Evolutionary conservation across 164 flowering plant species (phyloP), one percentile per base, ranked within the genome.

Genomic region (Brasenia schreberi): DNA sequence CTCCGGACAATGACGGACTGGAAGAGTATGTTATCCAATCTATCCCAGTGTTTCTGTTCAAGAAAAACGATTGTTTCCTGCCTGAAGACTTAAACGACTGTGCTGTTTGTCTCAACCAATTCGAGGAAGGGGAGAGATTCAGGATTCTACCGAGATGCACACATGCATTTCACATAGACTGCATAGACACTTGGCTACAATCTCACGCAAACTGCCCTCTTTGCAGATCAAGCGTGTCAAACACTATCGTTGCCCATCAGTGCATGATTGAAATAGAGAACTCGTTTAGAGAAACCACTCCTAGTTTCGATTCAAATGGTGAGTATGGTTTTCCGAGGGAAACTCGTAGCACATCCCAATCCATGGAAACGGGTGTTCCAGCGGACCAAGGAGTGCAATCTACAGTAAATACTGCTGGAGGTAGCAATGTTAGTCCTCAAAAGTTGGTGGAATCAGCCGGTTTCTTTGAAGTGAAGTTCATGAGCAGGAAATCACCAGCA

Each of bases 171-270:
- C 98, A 94, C 65, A 84, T 90, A 3, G 98, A 94, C 56, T 94
- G 98, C 73, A 87, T 94, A 43, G 98, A 94, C 63, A 80, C 86
- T 16, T 94, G 98, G 98, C 91, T 94, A 18, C 98, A 90, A 66
- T 86, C 64, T 80, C 87, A 86, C 67, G 84, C 86, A 1, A 90
- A 87, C 64, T 94, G 98, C 77, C 98, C 98, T 14, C 89, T 94
- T 56, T 94, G 98, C 71, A 75, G 98, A 77, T 81, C 85, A 27
- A 83, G 81, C 73, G 76, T 94, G 71, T 90, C 92, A 4, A 44
- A 69, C 16, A 61, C 72, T 14, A 7, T 23, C 3, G 2, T 61
- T n/a, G 12, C 17, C 9, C 23, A 18, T 18, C 19, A 18, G 10
- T 18, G 9, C 33, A 11, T 18, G 63, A 61, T 18, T 61, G 63